A percentile compares a stretch with the other conserved stretches of the same genome.
Conservation (phyloP, 495 filamentous ascomycete species). For the Tuber magnatum region DNA sequence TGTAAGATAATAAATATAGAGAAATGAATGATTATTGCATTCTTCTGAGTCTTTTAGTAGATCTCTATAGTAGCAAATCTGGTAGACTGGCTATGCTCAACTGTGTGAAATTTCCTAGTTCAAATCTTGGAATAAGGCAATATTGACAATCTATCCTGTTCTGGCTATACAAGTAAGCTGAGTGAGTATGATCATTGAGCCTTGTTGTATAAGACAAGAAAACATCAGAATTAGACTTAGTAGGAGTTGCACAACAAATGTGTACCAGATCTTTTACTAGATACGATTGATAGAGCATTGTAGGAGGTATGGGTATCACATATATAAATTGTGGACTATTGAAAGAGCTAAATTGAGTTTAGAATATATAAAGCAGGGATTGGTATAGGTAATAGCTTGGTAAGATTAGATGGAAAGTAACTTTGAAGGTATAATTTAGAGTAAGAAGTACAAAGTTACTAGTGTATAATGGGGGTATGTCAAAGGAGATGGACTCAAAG, state of each 20-base stretch:
- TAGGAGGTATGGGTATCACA: background rate
- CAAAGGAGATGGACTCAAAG: too few relatives aligned
- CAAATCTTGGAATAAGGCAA: background rate
- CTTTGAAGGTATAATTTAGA: slow-evolving; percentile 26
- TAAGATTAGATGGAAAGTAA: slow-evolving; percentile 6
- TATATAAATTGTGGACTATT: background rate
- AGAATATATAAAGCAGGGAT: background rate
- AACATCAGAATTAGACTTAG: background rate
- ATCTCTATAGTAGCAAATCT: background rate
- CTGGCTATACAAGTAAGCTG: background rate
- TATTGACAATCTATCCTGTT: background rate
- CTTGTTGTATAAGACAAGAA: background rate
- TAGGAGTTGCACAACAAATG: slow-evolving; percentile 8
- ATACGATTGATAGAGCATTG: background rate
- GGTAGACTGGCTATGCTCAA: slow-evolving; percentile 2
- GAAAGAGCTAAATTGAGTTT: background rate
- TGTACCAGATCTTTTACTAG: background rate
- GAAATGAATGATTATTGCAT: slow-evolving; percentile 1
- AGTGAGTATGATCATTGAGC: background rate
- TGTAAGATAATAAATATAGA: background rate
- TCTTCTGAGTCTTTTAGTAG: background rate
- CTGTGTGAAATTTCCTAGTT: background rate
- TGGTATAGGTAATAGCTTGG: background rate
- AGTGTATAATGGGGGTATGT: too few relatives aligned
- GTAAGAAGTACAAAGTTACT: slow-evolving; percentile 23